These are phyloP conservation scores for Trametes maxima DNA, from an alignment of 768 basidiomycete genomes.

Conservation along the genomic window DNA sequence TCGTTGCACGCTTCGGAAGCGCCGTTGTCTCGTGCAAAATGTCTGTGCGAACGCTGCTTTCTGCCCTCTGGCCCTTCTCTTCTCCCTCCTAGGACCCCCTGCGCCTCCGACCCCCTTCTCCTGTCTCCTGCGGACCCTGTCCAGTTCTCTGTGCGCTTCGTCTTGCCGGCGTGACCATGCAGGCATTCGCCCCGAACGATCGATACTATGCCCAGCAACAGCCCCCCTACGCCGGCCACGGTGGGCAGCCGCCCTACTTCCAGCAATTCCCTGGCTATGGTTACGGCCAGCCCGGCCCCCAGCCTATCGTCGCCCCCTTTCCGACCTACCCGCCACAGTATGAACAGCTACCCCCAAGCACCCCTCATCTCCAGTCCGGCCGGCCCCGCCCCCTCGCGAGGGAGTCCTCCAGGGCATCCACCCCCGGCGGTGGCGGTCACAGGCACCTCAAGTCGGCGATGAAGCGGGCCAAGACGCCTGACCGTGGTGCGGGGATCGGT, in stretches of 20 bases:
- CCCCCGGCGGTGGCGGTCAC: slow-evolving; percentile 6
- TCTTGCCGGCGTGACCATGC: slow-evolving; percentile 20
- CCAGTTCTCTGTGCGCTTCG: slow-evolving; percentile 14
- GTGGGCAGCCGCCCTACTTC: slow-evolving; percentile 8
- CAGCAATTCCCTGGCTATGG: slow-evolving; percentile 26
- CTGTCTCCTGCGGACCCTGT: neutral
- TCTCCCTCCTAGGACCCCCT: slow-evolving; percentile 8
- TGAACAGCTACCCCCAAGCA: slow-evolving; percentile 13
- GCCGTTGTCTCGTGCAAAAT: slow-evolving; percentile 22
- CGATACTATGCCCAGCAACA: slow-evolving; percentile 23
- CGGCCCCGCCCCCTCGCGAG: slow-evolving; percentile 20
- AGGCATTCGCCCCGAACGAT: slow-evolving; percentile 22
- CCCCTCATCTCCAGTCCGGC: slow-evolving; percentile 17
- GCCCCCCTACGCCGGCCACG: slow-evolving; percentile 6
- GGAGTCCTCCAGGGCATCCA: slow-evolving; percentile 17
- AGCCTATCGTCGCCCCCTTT: slow-evolving; percentile 20
- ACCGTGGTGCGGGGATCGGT: slow-evolving; percentile 21
- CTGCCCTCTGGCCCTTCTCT: neutral
- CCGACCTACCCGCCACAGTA: slow-evolving; percentile 23
- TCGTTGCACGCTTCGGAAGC: slow-evolving; percentile 36
- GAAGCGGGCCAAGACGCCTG: slow-evolving; percentile 44
- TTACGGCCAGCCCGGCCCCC: slow-evolving; percentile 9
- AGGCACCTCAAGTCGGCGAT: slow-evolving; percentile 57
- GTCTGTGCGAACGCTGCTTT: slow-evolving; percentile 3
- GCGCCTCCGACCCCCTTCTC: slow-evolving; percentile 3